Conservation (phyloP, 1,139 yeast species). For the Yamadazyma sp. region DNA sequence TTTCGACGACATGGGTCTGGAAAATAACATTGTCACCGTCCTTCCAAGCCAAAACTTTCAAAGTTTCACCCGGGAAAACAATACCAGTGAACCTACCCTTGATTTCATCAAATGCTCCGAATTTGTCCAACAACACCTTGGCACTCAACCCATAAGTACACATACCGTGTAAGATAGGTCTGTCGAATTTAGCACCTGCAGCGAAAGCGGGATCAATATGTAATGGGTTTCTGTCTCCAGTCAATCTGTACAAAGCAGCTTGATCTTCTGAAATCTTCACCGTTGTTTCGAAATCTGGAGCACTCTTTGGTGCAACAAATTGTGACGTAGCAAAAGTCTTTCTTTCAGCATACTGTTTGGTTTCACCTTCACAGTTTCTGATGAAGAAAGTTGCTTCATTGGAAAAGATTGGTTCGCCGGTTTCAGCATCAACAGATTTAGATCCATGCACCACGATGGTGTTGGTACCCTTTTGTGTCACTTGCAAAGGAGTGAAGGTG, state of each 20-base stretch:
- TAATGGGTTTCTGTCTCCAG: constrained; percentile 93
- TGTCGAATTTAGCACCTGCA: constrained; percentile 79
- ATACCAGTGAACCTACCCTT: constrained; percentile 90
- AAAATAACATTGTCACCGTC: constrained; percentile 66
- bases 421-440: constrained; percentile 64
- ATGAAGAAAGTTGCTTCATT: constrained; percentile 87
- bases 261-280: constrained; percentile 68
- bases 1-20: constrained; percentile 81
- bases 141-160: constrained; percentile 83
- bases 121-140: constrained; percentile 74
- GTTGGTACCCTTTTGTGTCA: constrained; percentile 86
- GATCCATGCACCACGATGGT: constrained; percentile 79
- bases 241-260: constrained; percentile 87
- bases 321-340: constrained; percentile 60
- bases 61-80: constrained; percentile 96
- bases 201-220: constrained; percentile 94
- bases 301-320: constrained; percentile 63
- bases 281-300: constrained; percentile 66
- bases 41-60: constrained; percentile 84
- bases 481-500: constrained; percentile 64
- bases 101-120: constrained; percentile 79
- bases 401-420: constrained; percentile 70
- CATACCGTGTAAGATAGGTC: constrained; percentile 92
- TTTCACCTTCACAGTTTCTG: constrained; percentile 76
- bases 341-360: constrained; percentile 49